Evolutionary conservation across 371 early-diverging fungal genomes (phyloP).

Genomic region (Zychaea mexicana): DNA sequence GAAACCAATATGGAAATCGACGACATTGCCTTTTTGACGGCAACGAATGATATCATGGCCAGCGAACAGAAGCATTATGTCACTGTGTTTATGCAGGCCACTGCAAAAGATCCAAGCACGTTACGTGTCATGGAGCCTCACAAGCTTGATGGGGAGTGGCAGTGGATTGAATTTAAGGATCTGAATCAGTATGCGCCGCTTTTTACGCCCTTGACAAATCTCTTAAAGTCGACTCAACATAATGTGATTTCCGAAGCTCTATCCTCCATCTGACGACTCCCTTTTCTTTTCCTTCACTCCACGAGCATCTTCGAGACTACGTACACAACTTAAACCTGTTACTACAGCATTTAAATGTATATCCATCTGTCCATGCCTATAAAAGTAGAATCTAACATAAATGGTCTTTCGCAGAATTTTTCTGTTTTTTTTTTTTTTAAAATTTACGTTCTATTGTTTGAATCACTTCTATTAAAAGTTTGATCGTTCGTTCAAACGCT

Average conservation of each 20-base stretch:
- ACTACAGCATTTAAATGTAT: no score
- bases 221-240: neutral
- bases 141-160: slow-evolving; percentile 60
- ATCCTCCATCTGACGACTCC: no score
- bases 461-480: neutral
- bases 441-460: neutral
- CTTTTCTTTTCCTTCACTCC: no score
- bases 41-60: slow-evolving; percentile 62
- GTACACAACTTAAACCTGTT: no score
- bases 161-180: slow-evolving; percentile 50
- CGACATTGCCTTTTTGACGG: slow-evolving; percentile 41
- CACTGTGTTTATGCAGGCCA: slow-evolving; percentile 60
- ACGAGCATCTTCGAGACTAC: no score
- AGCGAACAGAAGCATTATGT: slow-evolving; percentile 62
- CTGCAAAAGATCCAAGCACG: slow-evolving; percentile 8
- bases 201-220: slow-evolving; percentile 40
- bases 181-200: slow-evolving; percentile 40
- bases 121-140: slow-evolving; percentile 59
- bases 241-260: neutral
- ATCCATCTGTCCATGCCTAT: no score
- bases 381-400: no score
- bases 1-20: slow-evolving; percentile 55
- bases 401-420: no score
- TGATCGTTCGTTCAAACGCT: neutral
- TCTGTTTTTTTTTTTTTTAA: neutral